Conservation (phyloP, 2,329 filamentous ascomycete species). For the Aureobasidium sp. region DNA sequence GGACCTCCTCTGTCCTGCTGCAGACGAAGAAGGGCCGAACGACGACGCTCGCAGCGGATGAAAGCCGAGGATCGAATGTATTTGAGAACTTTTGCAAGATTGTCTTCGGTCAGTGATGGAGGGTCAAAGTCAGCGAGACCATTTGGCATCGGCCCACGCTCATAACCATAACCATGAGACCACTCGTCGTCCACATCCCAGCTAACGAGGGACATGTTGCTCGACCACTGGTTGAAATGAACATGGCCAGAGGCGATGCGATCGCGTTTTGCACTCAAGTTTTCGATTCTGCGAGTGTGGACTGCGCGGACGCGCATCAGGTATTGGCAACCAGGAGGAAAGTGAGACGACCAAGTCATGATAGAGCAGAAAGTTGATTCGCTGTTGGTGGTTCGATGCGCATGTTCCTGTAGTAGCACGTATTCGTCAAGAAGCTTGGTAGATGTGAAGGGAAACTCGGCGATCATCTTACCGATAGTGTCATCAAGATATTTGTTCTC, state of each 20-base stretch:
- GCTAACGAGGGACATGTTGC: neutral
- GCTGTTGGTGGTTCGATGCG: neutral
- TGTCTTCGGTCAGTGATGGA: neutral
- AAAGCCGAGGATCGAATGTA: neutral
- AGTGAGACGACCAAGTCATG: neutral
- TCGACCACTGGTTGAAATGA: neutral
- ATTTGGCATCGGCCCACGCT: neutral
- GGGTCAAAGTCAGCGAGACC: neutral
- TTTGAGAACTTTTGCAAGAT: neutral
- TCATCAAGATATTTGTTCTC: neutral
- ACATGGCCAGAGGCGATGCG: neutral
- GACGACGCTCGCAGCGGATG: neutral
- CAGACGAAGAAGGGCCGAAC: neutral
- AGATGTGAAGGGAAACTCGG: neutral
- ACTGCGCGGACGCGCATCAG: neutral
- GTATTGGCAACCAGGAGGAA: neutral
- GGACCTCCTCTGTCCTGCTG: neutral
- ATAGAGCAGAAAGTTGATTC: neutral
- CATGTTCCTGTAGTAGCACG: neutral
- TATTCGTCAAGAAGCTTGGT: slow-evolving; percentile 2
- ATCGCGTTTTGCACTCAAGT: neutral
- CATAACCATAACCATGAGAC: neutral
- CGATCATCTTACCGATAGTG: neutral
- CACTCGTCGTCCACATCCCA: neutral
- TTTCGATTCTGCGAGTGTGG: neutral